Base-by-base conservation (phyloP, 345 rosid species). In the Raphanus raphanistrum region DNA sequence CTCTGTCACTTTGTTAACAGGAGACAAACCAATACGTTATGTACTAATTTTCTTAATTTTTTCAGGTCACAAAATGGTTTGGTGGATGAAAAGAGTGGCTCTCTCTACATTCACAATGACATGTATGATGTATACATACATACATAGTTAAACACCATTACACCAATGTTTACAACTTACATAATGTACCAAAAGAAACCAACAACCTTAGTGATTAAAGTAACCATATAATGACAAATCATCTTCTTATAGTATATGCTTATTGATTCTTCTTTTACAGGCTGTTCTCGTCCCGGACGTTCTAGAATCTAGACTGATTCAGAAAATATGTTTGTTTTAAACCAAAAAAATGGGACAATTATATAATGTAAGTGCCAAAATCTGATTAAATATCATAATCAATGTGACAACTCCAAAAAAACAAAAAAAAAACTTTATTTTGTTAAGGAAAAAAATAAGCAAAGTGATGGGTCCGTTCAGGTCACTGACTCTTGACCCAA, bases 401-500 rank as follows among this genome's bases (percentile, higher is more conserved):
- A 76, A 68, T 60, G 25, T 38, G 71, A 64, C 28, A 50, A 48
- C 70, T 2, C 1, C 55, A 9, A 12, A 17, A 17, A 33, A 0
- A 31, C 4, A 17, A 52, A 17, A 17, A 1, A 54, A 29, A 15
- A 27, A 6, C 50, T 26, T 0, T 29, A 12, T n/a, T 48, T 21
- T 4, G 3, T 48, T 48, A 48, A 1, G 16, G 0, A 48, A 11
- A 10, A 17, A 55, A 6, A 31, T 1, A 38, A 57, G 80, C 71
- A 71, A 61, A n/a, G 21, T 21, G 72, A 55, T 43, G 35, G 66
- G 65, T 36, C 43, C 11, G 43, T 69, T 70, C 50, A 59, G 68
- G 71, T 57, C 43, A 66, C 6, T 68, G 62, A 61, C 60, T 9
- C 66, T 77, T 77, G 81, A 71, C 76, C 66, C 27, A 58, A 10